phyloP scores from a whole-genome alignment of 768 basidiomycete species.

The Sarcomyxa edulis region DNA sequence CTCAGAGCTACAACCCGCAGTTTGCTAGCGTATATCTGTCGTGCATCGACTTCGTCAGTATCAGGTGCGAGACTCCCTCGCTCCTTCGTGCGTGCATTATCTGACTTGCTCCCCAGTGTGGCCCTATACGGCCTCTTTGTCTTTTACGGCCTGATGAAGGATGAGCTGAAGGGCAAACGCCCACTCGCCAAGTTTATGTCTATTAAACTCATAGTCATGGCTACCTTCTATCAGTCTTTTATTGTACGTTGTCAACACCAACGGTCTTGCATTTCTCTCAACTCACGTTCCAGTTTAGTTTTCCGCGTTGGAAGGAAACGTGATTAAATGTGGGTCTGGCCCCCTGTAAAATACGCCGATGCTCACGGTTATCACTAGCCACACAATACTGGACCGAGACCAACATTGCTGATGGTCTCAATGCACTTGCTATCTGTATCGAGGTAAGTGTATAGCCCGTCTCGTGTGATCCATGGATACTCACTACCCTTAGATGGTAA shows the following conservation, averaged over 20 bases:
- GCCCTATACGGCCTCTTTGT: conserved; percentile 83
- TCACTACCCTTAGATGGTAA: conserved; percentile 59
- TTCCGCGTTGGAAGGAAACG: conserved; percentile 53
- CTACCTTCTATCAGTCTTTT: conserved; percentile 85
- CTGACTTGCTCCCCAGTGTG: conserved; percentile 34
- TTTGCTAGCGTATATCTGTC: conserved; percentile 71
- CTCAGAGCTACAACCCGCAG: conserved; percentile 49
- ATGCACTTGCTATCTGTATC: conserved; percentile 76
- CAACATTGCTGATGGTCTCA: conserved; percentile 82
- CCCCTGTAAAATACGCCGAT: conserved; percentile 4
- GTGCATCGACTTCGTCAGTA: conserved; percentile 73
- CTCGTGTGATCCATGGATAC: neutral
- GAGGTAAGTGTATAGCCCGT: conserved; percentile 45
- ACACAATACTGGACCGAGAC: conserved; percentile 79
- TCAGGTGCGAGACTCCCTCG: conserved; percentile 48
- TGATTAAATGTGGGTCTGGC: conserved; percentile 63
- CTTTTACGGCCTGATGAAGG: conserved; percentile 77
- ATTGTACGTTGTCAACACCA: conserved; percentile 38
- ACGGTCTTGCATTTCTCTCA: neutral
- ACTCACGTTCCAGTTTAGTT: conserved; percentile 39
- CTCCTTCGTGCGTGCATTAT: neutral
- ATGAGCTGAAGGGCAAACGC: conserved; percentile 70
- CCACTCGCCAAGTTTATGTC: conserved; percentile 83
- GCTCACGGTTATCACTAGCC: conserved; percentile 36
- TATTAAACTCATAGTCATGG: conserved; percentile 85